Conservation (phyloP, 2,329 filamentous ascomycete species). For the Colletotrichum brevisporum region DNA sequence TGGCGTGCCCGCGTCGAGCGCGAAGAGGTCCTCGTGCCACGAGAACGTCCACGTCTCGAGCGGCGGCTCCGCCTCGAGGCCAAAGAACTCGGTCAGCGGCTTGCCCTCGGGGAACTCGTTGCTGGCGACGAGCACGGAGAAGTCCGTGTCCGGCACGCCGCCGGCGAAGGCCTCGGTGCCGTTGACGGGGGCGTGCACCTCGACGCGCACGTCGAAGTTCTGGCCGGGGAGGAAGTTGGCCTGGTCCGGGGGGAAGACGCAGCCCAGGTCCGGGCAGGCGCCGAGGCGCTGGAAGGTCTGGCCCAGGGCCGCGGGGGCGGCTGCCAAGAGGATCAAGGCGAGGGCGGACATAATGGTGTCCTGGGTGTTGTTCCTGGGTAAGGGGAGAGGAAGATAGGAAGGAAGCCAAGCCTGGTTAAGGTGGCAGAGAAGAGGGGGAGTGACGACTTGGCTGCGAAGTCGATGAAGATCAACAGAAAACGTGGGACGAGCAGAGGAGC, state of each 20-base stretch:
- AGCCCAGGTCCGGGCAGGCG: slow-evolving; percentile 72
- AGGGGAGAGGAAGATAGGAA: not conserved
- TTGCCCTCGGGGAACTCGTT: slow-evolving; percentile 64
- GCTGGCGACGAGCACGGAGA: slow-evolving; percentile 81
- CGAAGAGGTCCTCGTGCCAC: slow-evolving; percentile 89
- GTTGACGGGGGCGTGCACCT: slow-evolving; percentile 86
- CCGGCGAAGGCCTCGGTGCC: slow-evolving; percentile 81
- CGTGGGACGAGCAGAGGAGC: not conserved
- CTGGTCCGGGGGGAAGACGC: slow-evolving; percentile 73
- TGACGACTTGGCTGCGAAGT: not conserved
- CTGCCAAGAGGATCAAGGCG: slow-evolving; percentile 51
- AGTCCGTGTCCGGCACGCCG: slow-evolving; percentile 78
- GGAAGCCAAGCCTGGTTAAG: too few species aligned
- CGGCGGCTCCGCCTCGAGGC: slow-evolving; percentile 79
- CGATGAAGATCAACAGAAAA: not conserved
- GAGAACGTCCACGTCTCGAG: slow-evolving; percentile 86
- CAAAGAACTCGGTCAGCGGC: slow-evolving; percentile 76
- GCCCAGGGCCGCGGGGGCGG: slow-evolving; percentile 58
- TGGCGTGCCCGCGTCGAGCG: slow-evolving; percentile 76
- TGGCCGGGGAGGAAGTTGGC: slow-evolving; percentile 88
- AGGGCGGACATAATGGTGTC: slow-evolving; percentile 49
- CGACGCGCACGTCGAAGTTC: slow-evolving; percentile 86
- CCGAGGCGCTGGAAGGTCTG: slow-evolving; percentile 74
- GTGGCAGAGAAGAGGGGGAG: not conserved
- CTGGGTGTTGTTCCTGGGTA: not conserved